These are phyloP conservation scores for Arthrobotrys sphaeroides DNA, from an alignment of 2,329 filamentous ascomycete genomes.

Conservation along the genomic window DNA sequence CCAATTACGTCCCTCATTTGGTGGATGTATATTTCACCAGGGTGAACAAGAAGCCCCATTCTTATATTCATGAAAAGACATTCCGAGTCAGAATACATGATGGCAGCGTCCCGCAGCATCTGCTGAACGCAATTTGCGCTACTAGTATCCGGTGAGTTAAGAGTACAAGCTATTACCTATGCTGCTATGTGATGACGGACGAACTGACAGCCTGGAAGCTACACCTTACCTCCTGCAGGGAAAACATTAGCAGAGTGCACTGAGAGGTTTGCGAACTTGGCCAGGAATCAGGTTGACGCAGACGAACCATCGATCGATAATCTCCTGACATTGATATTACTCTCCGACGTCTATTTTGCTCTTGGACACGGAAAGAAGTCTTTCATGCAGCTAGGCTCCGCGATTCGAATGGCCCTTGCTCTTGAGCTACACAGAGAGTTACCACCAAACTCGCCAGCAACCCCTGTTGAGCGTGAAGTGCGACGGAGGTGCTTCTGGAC, in stretches of 20 bases:
- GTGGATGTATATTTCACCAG: constrained; percentile 82
- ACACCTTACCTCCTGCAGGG: constrained; percentile 44
- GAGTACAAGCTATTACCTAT: neutral
- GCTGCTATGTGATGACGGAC: neutral
- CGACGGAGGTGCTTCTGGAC: constrained; percentile 86
- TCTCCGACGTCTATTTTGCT: constrained; percentile 79
- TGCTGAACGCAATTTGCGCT: constrained; percentile 70
- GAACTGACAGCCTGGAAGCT: constrained; percentile 20
- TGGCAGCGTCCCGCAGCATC: constrained; percentile 70
- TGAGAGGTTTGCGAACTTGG: constrained; percentile 76
- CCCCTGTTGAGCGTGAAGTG: constrained; percentile 76
- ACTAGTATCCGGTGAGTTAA: constrained; percentile 69
- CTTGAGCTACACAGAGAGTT: constrained; percentile 82
- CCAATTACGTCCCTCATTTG: constrained; percentile 45
- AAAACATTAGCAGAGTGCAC: constrained; percentile 74
- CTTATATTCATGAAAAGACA: constrained; percentile 79
- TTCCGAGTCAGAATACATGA: constrained; percentile 76
- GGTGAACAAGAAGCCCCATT: constrained; percentile 82
- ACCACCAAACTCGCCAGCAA: constrained; percentile 70
- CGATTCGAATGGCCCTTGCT: constrained; percentile 83
- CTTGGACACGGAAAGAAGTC: constrained; percentile 82
- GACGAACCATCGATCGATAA: constrained; percentile 83
- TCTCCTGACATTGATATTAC: constrained; percentile 77
- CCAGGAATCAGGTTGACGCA: constrained; percentile 76
- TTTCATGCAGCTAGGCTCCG: constrained; percentile 84